phyloP scores from a whole-genome alignment of 805 yeast species.

The Metschnikowia drakensbergensis region DNA sequence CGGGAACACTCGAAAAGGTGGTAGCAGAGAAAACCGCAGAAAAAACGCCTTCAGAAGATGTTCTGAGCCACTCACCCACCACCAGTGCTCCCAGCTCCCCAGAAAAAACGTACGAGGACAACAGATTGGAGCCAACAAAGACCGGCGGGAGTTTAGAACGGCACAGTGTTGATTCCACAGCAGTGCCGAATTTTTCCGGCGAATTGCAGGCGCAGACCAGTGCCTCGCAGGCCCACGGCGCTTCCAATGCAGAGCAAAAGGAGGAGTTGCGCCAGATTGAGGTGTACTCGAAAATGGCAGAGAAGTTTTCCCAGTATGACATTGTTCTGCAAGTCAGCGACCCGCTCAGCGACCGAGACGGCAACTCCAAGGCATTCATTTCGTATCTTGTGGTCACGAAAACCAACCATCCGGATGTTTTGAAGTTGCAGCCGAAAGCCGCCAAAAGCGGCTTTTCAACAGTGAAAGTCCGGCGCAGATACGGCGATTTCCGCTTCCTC shows the following conservation, averaged over 20 bases:
- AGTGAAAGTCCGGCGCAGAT: constrained; percentile 69
- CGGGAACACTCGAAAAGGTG: not conserved
- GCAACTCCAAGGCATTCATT: constrained; percentile 69
- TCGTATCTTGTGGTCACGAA: constrained; percentile 65
- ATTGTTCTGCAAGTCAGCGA: constrained; percentile 41
- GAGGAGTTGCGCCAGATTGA: not conserved
- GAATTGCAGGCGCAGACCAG: not conserved
- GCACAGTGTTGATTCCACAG: not conserved
- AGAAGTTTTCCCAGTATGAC: constrained; percentile 12
- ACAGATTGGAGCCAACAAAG: not conserved
- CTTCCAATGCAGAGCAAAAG: not conserved
- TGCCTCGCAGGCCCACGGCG: not conserved
- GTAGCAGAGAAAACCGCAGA: not conserved
- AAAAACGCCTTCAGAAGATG: not conserved
- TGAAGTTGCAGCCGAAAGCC: constrained; percentile 22
- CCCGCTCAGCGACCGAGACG: constrained; percentile 67
- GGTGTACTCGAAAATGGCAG: constrained; percentile 12
- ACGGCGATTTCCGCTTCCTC: constrained; percentile 79
- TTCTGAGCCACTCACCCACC: not conserved
- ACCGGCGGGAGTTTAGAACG: not conserved
- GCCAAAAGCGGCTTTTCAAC: constrained; percentile 19
- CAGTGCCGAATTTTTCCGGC: not conserved
- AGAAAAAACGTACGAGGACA: not conserved
- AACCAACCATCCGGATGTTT: constrained; percentile 59
- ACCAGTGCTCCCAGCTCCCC: not conserved